A percentile compares a stretch with the other conserved stretches of the same genome.
Evolutionary conservation across 306 rosid species (phyloP).

Genomic region (Gastrolobium villosum): DNA sequence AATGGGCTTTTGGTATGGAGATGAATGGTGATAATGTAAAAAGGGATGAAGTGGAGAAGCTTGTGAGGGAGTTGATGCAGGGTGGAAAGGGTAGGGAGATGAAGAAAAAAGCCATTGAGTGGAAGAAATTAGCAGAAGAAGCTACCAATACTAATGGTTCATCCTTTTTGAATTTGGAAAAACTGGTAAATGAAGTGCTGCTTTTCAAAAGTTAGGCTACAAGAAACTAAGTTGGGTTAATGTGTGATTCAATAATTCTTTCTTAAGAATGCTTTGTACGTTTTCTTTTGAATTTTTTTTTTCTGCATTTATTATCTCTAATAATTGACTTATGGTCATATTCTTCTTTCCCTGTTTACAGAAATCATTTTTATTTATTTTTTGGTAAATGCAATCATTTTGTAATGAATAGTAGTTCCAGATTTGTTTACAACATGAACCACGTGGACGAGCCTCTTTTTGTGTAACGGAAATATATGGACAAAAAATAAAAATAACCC

Average conservation of each 20-base stretch:
- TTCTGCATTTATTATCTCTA: background rate
- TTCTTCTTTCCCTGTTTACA: background rate
- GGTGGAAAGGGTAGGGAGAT: conserved; percentile 61
- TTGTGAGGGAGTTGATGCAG: conserved; percentile 57
- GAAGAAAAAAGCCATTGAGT: conserved; percentile 46
- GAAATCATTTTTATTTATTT: too few species aligned
- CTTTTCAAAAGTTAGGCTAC: conserved; percentile 16
- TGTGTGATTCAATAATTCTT: background rate
- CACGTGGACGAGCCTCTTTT: too few species aligned
- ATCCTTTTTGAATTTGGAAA: conserved; percentile 53
- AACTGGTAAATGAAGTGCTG: conserved; percentile 44
- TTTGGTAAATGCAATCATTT: background rate
- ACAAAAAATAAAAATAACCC: too few species aligned
- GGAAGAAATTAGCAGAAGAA: conserved; percentile 52
- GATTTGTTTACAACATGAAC: background rate
- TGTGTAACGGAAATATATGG: too few species aligned
- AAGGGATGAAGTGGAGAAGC: conserved; percentile 58
- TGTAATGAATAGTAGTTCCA: background rate
- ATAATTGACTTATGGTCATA: background rate
- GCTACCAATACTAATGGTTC: conserved; percentile 48
- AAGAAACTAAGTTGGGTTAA: conserved; percentile 11
- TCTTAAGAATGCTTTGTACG: background rate
- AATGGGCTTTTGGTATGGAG: conserved; percentile 61
- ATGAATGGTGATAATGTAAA: conserved; percentile 53
- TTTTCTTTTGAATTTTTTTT: conserved; percentile 13